A percentile compares a stretch with the other conserved stretches of the same genome.
These are phyloP conservation scores for Ascomycota sp. DNA, from an alignment of 2,329 filamentous ascomycete species.

Conservation along the genomic window DNA sequence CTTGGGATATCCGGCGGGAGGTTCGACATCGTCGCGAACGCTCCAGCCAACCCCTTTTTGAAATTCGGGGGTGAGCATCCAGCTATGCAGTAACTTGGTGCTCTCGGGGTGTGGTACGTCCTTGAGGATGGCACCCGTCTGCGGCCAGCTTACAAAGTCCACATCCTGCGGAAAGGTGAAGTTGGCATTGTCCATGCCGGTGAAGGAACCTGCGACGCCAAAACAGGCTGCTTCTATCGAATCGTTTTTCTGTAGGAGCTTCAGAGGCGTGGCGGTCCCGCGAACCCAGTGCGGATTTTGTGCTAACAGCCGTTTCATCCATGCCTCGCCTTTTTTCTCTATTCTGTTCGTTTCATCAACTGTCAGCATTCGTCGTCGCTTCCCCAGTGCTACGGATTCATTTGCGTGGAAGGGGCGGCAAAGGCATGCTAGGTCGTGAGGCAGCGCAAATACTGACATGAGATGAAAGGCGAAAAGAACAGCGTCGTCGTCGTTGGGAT, in stretches of 20 bases:
- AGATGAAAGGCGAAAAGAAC: conserved; percentile 28
- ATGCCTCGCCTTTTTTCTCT: conserved; percentile 19
- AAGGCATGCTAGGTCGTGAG: no score
- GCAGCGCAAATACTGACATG: no score
- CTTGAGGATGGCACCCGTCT: conserved; percentile 25
- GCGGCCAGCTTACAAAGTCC: conserved; percentile 25
- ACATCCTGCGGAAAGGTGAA: conserved; percentile 14
- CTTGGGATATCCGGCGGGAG: conserved; percentile 8
- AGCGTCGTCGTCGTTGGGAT: conserved; percentile 37
- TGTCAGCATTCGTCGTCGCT: no score
- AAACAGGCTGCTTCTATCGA: conserved; percentile 15
- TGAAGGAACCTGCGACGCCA: conserved; percentile 7
- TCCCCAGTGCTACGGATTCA: no score
- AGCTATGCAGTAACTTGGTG: conserved; percentile 29
- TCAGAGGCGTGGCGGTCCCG: conserved; percentile 22
- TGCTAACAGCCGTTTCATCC: conserved; percentile 24
- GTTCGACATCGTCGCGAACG: conserved; percentile 13
- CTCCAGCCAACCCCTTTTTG: conserved; percentile 14
- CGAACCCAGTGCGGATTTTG: conserved; percentile 34
- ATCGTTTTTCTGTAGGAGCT: conserved; percentile 12
- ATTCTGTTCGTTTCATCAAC: no score
- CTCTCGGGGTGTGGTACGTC: conserved; percentile 26
- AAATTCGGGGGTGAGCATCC: conserved; percentile 19
- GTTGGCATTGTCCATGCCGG: conserved; percentile 5
- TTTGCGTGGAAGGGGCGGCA: no score